Base-by-base conservation (phyloP, 192 early-diverging fungal species). In the Coemansia sp. region DNA sequence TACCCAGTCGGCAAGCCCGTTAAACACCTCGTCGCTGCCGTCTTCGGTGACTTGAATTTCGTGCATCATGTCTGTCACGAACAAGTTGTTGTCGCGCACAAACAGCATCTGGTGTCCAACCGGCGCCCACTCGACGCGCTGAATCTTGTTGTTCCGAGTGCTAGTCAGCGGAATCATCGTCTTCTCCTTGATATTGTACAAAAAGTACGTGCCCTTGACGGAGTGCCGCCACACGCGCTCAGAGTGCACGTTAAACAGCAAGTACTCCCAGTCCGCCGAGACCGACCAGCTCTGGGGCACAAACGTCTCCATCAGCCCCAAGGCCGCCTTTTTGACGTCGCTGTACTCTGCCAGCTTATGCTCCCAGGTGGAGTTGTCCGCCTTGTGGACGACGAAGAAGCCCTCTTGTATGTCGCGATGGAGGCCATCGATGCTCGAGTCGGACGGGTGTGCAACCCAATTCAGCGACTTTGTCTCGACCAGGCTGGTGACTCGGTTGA, bases 1-100 rank as follows among this genome's bases (percentile, higher is more conserved):
- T 0, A 97, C 95, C 97, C 97, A 99, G 78, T 99, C 97, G n/a
- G 94, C 89, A 7, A 97, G 85, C 7, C 95, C 97, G 71, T 98
- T 98, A 68, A 96, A 92, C 21, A 97, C 86, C 27, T 82, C 86
- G 34, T 78, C 80, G 27, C 90, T 89, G 14, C 95, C 95, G 74
- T 97, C 95, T 55, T 82, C 86, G 2, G 97, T 99, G 34, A 98
- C 82, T 45, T 88, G 89, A 46, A 87, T 86, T 62, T 94, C 90
- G 15, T 84, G 75, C 58, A 39, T 41, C 69, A 91, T 75, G 69
- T 94, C 89, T 3, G 89, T 92, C 19, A 96, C 84, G 76, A 90
- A 93, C 8, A 99, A 37, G 68, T 99, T 88, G 76, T 98, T 97
- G 74, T 93, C 89, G 57, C 89, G 86, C 23, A 97, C 90, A 86